Evolutionary conservation across 1,139 yeast species (phyloP).

Genomic region (Waltiozyma sp.): DNA sequence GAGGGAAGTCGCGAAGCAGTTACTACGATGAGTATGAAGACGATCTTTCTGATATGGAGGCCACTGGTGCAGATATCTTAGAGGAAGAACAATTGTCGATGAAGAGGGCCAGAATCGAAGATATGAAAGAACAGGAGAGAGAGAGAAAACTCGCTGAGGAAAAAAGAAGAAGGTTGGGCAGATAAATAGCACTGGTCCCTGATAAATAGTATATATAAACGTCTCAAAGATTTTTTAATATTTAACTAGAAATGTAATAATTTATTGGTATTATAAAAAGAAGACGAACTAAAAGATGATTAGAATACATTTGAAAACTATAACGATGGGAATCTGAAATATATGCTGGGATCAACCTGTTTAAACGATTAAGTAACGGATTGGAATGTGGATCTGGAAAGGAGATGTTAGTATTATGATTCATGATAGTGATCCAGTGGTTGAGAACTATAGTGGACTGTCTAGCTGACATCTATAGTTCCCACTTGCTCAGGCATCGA

Average conservation of each 20-base stretch:
- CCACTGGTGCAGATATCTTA: slow-evolving; percentile 78
- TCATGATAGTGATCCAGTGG: too few species aligned
- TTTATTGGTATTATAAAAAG: not conserved
- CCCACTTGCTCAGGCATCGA: not conserved
- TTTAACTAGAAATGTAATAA: not conserved
- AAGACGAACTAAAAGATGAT: not conserved
- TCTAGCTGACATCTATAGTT: too few species aligned
- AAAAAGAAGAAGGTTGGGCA: slow-evolving; percentile 26
- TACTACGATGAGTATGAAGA: slow-evolving; percentile 35
- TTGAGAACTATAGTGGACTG: too few species aligned
- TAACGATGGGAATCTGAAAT: not conserved
- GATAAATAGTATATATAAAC: not conserved
- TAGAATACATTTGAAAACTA: not conserved
- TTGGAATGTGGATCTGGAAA: slow-evolving; percentile 72
- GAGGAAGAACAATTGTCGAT: slow-evolving; percentile 69
- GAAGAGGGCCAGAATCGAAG: slow-evolving; percentile 52
- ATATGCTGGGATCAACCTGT: slow-evolving; percentile 4
- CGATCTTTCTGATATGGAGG: slow-evolving; percentile 81
- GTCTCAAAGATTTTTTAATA: not conserved
- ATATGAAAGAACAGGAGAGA: slow-evolving; percentile 47
- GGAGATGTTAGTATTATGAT: slow-evolving; percentile 7
- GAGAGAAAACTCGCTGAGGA: slow-evolving; percentile 38
- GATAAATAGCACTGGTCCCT: not conserved
- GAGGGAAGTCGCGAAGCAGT: slow-evolving; percentile 41
- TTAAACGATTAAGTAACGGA: slow-evolving; percentile 91